These are phyloP conservation scores for Tulasnella sp. DNA, from an alignment of 768 basidiomycete genomes.

Conservation along the genomic window DNA sequence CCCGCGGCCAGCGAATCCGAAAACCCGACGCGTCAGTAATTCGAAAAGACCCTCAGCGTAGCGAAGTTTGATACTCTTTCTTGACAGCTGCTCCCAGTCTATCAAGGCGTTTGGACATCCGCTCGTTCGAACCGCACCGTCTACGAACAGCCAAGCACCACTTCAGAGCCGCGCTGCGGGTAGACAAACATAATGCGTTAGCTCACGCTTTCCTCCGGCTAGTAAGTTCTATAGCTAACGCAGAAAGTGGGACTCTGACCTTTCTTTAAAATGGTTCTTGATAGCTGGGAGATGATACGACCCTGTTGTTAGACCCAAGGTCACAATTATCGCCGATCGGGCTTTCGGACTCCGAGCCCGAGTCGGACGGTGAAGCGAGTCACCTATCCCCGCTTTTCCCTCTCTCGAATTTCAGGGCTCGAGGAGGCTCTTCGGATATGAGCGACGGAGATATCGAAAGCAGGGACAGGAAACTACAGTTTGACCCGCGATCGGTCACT, in stretches of 20 bases:
- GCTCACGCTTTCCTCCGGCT: background rate
- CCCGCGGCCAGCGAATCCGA: background rate
- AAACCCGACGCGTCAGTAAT: background rate
- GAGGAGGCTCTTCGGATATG: background rate
- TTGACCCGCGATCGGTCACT: too few species aligned
- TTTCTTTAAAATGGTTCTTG: background rate
- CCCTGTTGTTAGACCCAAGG: background rate
- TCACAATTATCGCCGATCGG: background rate
- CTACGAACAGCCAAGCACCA: background rate
- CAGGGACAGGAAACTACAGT: too few species aligned
- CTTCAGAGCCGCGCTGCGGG: background rate
- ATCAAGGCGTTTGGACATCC: background rate
- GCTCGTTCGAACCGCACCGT: background rate
- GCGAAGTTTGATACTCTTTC: background rate
- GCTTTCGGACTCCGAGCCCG: background rate
- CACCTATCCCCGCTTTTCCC: background rate
- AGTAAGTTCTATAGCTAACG: background rate
- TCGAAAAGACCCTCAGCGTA: background rate
- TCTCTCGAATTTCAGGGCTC: background rate
- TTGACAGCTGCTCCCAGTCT: background rate
- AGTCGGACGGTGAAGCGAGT: background rate
- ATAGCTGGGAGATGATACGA: background rate
- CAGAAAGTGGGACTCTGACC: background rate
- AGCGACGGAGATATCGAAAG: background rate
- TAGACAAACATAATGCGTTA: constrained; percentile 11